Base-by-base conservation (phyloP, 768 basidiomycete genomes). In the Kwoniella sp. region DNA sequence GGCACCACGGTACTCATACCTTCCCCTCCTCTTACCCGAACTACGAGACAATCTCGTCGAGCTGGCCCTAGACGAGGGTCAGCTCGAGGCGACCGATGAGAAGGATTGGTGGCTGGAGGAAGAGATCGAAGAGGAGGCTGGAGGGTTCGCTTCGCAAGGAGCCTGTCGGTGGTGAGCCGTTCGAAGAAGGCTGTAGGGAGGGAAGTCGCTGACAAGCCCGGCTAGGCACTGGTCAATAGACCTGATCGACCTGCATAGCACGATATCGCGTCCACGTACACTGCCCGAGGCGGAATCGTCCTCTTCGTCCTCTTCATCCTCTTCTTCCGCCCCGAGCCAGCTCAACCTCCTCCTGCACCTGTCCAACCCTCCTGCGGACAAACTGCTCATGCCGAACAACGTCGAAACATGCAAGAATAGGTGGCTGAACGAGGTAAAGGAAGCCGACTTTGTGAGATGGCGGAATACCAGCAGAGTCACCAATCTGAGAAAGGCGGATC, bases 61-160 rank as follows among this genome's bases (percentile, higher is more conserved):
- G 59, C 84, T 96, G 48, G 88, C 92, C 11, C 85, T 96, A 65
- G 89, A 95, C 68, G 90, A 93, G 65, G 80, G 82, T 29, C 84
- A 85, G 26, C 83, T 83, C 4, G 84, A 84, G 55, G 64, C 79
- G 9, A 75, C 92, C 54, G 87, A 86, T 67, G 88, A 91, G 60
- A 87, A 88, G 51, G 87, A 92, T 46, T 90, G 93, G 88, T 98
- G 93, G 95, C 95, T 99, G 73, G 90, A 95, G 75, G 86, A 84
- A 57, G 62, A 62, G 19, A 51, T 43, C 22, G 42, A 29, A 33
- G 53, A 49, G 19, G 51, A 50, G n/a, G 23, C 43, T 23, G 63
- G 57, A 14, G 57, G 29, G 38, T 67, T 69, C 50, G 52, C 60
- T n/a, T 39, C 49, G 29, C 63, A 65, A 51, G 71, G 67, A 5